phyloP scores from a whole-genome alignment of 331 rosid species.

The Phaseolus coccineus region DNA sequence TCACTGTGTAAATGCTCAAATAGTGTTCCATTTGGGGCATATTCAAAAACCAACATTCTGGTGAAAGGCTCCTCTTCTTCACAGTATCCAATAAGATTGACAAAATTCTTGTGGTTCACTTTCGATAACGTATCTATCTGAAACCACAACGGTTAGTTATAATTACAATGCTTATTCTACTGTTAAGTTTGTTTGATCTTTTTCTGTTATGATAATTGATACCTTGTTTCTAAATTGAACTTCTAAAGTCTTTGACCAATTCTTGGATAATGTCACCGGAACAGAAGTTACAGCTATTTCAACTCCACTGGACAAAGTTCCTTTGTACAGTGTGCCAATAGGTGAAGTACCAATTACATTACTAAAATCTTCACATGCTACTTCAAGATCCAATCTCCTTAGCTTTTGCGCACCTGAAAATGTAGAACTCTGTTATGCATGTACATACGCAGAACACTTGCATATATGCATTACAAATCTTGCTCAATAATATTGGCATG shows the following conservation, averaged over 20 bases:
- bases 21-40: conserved; percentile 90
- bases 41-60: conserved; percentile 93
- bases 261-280: conserved; percentile 55
- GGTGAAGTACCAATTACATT: conserved; percentile 78
- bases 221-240: conserved; percentile 87
- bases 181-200: background rate
- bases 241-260: conserved; percentile 72
- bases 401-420: conserved; percentile 82
- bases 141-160: conserved; percentile 45
- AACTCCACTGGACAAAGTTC: conserved; percentile 89
- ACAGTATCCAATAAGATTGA: conserved; percentile 85
- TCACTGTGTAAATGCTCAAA: conserved; percentile 92
- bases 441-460: conserved; percentile 4
- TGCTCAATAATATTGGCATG: background rate
- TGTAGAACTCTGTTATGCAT: conserved; percentile 20
- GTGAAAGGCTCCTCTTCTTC: conserved; percentile 89
- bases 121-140: conserved; percentile 79
- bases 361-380: conserved; percentile 96
- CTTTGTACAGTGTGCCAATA: conserved; percentile 77
- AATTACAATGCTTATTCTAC: background rate
- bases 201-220: conserved; percentile 38
- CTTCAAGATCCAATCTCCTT: conserved; percentile 75
- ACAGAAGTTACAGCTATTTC: conserved; percentile 82
- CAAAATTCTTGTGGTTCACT: conserved; percentile 93
- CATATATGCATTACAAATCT: background rate